phyloP scores from a whole-genome alignment of 441 rosid species.

The Viola pubescens region DNA sequence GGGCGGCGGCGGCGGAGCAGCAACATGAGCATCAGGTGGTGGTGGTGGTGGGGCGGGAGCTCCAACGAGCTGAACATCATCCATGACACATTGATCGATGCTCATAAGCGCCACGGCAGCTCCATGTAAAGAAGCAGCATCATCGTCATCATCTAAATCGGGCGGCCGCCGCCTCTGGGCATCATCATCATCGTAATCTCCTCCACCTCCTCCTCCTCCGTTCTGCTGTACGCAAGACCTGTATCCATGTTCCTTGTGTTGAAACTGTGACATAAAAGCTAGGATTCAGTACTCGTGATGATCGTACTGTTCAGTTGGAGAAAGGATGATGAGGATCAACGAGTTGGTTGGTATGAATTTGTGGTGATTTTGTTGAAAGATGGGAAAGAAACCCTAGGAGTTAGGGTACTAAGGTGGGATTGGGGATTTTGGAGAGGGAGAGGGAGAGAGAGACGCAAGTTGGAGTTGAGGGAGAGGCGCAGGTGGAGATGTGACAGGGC shows the following conservation, averaged over 20 bases:
- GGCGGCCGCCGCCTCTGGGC: no score
- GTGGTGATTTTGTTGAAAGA: neutral
- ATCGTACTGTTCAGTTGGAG: neutral
- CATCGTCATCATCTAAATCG: no score
- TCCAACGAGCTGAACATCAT: conserved; percentile 37
- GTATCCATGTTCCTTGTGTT: conserved; percentile 18
- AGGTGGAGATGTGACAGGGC: conserved; percentile 49
- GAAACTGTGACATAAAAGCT: neutral
- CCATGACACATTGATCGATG: conserved; percentile 53
- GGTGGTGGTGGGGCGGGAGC: neutral
- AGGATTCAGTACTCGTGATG: neutral
- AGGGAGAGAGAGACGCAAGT: conserved; percentile 24
- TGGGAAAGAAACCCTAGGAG: conserved; percentile 48
- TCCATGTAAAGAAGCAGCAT: neutral
- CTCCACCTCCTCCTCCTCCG: no score
- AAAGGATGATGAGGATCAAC: neutral
- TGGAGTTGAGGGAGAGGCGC: conserved; percentile 26
- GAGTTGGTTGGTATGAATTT: neutral
- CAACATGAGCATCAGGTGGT: conserved; percentile 10
- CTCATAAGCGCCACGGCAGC: conserved; percentile 30
- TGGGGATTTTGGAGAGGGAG: neutral
- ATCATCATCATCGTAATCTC: no score
- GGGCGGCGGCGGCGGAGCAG: conserved; percentile 16
- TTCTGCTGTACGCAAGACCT: conserved; percentile 14
- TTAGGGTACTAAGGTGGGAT: neutral